Base-by-base conservation (phyloP, 495 filamentous ascomycete species). In the Hypomontagnella submonticulosa region DNA sequence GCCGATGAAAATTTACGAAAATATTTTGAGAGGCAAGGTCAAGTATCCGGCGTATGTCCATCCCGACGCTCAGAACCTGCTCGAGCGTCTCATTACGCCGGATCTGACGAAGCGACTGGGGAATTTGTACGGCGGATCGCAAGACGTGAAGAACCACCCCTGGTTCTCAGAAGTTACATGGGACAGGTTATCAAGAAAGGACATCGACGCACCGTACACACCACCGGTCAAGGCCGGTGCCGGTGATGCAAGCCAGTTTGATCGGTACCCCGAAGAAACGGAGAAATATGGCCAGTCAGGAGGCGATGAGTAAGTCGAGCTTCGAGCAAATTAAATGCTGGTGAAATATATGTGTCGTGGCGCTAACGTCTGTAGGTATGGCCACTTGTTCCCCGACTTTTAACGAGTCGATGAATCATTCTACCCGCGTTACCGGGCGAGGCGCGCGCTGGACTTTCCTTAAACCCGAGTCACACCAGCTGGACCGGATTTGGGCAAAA, bases 121-220 rank as follows among this genome's bases (percentile, higher is more conserved):
- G 11, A 99, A 99, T 72, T 77, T 98, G 71, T 92, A 93, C 67
- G 92, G 90, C 9, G 95, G 95, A n/a, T 88, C 91, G 4, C 85
- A 90, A 63, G 95, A 98, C 73, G 93, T 99, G 53, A 98, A 97
- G 86, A 89, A 87, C 63, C 95, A 99, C 67, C 84, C 88, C 7
- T 99, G 95, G 95, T 99, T 99, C 70, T 86, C 90, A 2, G 95
- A 99, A 79, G 95, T 99, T 56, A 97, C 95, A 44, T 99, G 95
- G 95, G 96, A 98, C 58, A 85, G 94, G 48, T 77, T 99, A 67
- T 87, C 88, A 15, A 89, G 90, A 76, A 97, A 97, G 80, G 96
- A 99, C 71, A 99, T 99, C 57, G 95, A 99, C 77, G 96, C 95
- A 40, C 95, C 95, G 4, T 99, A 99, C 74, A 93, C 97, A 42